Evolutionary conservation across 2,329 filamentous ascomycete species (phyloP), one percentile per base, ranked within the genome.

Genomic region (Cladosporium phlei): DNA sequence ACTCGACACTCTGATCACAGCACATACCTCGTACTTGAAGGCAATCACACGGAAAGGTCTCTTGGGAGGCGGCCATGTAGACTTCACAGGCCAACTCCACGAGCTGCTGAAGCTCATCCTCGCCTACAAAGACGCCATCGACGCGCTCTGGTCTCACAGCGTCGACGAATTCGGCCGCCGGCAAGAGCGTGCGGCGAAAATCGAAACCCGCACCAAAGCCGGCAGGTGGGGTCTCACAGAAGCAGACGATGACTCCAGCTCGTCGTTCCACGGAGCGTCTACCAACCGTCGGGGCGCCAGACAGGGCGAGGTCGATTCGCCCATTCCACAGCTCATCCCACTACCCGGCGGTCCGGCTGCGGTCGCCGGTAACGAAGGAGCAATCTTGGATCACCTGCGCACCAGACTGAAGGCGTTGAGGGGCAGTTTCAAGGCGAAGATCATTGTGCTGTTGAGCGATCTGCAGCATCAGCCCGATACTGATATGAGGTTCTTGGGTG

Each of bases 21-120:
- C 93, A 1, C 93, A 98, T 67, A 87, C 85, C 12, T 83, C 81
- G 44, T 98, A 97, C 64, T 83, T 98, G 48, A 88, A 87, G 58
- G 85, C 86, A 54, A 97, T 98, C 64, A 98, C 94, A 0, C 86
- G 95, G 61, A 98, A 98, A 68, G 93, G 93, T 21, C 79, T 98
- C 2, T 77, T 98, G 1, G 91, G 91, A 39, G 88, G 86, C 14
- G 50, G 53, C 28, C 66, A 71, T 8, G 73, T 75, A 48, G 83
- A 84, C 47, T 97, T 97, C 69, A 87, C 95, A 54, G 78, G 83
- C 35, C 93, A 98, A 66, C 78, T 98, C 1, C 87, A 94, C 64
- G 89, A 96, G 60, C 83, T 98, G 19, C 76, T 98, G 38, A 90
- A 93, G 59, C 83, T 85, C 48, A 98, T 98, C 90, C 82, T 98